Evolutionary conservation across 768 basidiomycete species (phyloP), one percentile per base, ranked within the genome.

Genomic region (Suillus discolor): DNA sequence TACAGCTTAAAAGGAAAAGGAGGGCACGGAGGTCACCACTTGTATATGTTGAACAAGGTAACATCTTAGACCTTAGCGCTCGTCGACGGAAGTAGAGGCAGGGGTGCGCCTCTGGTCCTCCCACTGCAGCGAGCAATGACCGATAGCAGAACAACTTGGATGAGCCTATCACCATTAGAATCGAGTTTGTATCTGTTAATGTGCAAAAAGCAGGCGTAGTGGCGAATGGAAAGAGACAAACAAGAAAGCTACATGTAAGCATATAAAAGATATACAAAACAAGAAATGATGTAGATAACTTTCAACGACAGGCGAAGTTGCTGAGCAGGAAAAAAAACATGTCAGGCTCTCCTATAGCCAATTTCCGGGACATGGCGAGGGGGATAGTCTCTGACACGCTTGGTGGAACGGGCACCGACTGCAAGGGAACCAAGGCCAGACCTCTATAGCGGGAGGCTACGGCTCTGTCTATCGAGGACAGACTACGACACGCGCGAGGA

Each of bases 351-450:
- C 70, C 74, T 75, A 57, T 77, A 69, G 15, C 72, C 78, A 41
- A 75, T 71, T 47, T 76, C 80, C 25, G 73, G 75, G 15, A 75
- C 77, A 45, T 79, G 79, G 60, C 76, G 73, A 44, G 75, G 70
- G 60, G 78, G 71, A 67, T 83, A 83, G 70, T 83, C 82, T 66
- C 82, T 75, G 64, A 67, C 61, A 65, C 77, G 74, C 15, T 72
- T 72, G n/a, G n/a, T 28, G 28, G 28, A 28, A 28, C 28, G 28
- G 28, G 28, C 28, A 28, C 28, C 2, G 28, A 28, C 28, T 28
- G 28, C 28, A 28, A 28, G 28, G 28, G 28, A 28, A 28, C 28
- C 28, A 28, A 28, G 28, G 28, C 28, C 28, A 28, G 28, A 28
- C 28, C 28, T 28, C 28, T 28, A 28, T 28, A 28, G 28, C n/a